These are phyloP conservation scores for Gossypium longicalyx DNA, from an alignment of 345 rosid genomes.

Conservation along the genomic window DNA sequence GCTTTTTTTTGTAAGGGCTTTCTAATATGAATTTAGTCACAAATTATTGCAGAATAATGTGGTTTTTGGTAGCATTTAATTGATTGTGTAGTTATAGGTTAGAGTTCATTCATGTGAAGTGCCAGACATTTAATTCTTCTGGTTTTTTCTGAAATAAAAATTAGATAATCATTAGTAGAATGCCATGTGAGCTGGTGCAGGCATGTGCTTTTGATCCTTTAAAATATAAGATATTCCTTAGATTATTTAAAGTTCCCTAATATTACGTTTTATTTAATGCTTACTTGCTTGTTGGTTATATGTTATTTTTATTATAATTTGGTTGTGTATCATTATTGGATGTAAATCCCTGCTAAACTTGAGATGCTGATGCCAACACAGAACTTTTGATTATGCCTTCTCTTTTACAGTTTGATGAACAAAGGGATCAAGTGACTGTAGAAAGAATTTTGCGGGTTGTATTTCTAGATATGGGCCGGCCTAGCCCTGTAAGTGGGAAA, in stretches of 20 bases:
- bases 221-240: not conserved
- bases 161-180: not conserved
- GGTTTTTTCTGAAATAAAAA: not conserved
- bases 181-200: not conserved
- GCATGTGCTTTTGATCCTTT: not conserved
- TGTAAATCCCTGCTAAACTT: not conserved
- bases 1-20: not conserved
- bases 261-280: not conserved
- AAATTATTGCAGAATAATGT: not conserved
- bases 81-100: not conserved
- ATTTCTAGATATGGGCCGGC: slow-evolving; percentile 63
- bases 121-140: not conserved
- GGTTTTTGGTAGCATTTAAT: not conserved
- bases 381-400: not conserved
- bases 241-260: not conserved
- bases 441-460: slow-evolving; percentile 80
- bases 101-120: not conserved
- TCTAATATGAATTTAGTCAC: not conserved
- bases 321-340: not conserved
- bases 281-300: not conserved
- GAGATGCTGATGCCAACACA: not conserved
- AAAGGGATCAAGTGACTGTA: slow-evolving; percentile 71
- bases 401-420: slow-evolving; percentile 84
- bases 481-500: slow-evolving; percentile 55
- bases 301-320: not conserved